Base-by-base conservation (phyloP, 495 filamentous ascomycete genomes). In the Neurospora sp. region DNA sequence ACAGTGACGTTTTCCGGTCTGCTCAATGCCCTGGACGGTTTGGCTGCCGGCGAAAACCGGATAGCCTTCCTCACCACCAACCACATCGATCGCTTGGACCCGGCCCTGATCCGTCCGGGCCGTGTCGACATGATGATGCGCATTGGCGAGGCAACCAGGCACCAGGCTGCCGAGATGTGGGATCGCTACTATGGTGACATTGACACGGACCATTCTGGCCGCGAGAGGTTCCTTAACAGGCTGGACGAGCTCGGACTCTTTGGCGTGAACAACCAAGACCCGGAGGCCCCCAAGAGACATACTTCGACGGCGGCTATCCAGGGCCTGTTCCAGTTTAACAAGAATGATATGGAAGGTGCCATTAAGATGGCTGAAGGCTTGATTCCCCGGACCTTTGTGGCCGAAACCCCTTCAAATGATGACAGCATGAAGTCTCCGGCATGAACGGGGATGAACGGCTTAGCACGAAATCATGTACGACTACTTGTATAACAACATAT, bases 51-150 rank as follows among this genome's bases (percentile, higher is more conserved):
- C 3, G 96, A 99, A 76, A 94, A 98, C 81, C 87, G 96, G 17
- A 90, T 99, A 70, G 88, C 96, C 17, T 96, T 99, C 79, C 87
- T 99, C 69, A 99, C 96, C 6, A 99, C 96, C 27, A 99, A 99
- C 75, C 93, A 98, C 74, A 88, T 96, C 39, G 93, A 97, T 71
- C 87, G 92, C 20, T 87, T 99, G 2, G 96, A 99, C 76, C 89
- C 90, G 74, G 96, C 96, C 31, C 83, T 99, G 48, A 91, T 99
- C 38, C 87, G 96, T 38, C 96, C 96, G 3, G 96, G 96, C 6
- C 86, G 96, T 70, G 93, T 99, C 2, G 96, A 99, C 80, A 93
- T 98, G 90, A 95, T 91, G 59, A 90, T 97, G 4, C 88, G 92
- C 45, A 89, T 99, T 61, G 96, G 94, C 16, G 92, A 96, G 79